Evolutionary conservation across 495 filamentous ascomycete genomes (phyloP), one percentile per base, ranked within the genome.

Genomic region (Hypomontagnella monticulosa): DNA sequence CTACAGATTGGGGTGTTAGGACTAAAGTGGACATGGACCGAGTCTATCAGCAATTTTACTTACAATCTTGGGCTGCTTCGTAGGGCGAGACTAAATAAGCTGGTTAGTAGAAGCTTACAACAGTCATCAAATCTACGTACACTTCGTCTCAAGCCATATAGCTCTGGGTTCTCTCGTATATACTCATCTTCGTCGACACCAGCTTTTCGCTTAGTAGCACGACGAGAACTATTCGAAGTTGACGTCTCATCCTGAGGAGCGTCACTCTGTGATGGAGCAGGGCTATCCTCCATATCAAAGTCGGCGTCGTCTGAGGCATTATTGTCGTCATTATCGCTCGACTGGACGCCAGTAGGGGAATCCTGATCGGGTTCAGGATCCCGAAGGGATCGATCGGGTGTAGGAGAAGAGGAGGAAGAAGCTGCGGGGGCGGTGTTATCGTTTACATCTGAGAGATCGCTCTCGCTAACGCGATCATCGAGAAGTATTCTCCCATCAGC

Each of bases 141-240:
- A 80, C 95, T 99, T 72, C 95, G 85, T 61, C 95, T 85, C 48
- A 99, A 81, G 14, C 94, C 95, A 78, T 97, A 99, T 15, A 99
- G 80, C 73, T 97, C 95, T n/a, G 95, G 95, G 73, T 99, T 93
- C 71, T 92, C 88, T 63, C 87, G 82, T 66, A 97, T 97, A 67
- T 87, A 91, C 18, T 94, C 89, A 27, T 96, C 91, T 42, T 91
- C 89, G 16, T 88, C 84, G 19, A 79, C 78, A 37, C 82, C 81
- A 19, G 85, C 84, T 80, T 94, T 97, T 67, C 92, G 88, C 82
- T 97, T 97, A 19, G 84, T 73, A 38, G 85, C 84, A 66, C 84
- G 84, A 38, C 79, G 80, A 32, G 87, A 86, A 59, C 87, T 85
- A 58, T 84, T 78, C 33, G 92, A 93, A 69, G 85, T 83, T 67